Conservation (phyloP, 345 rosid genomes). For the Cardamine chenopodiifolia region DNA sequence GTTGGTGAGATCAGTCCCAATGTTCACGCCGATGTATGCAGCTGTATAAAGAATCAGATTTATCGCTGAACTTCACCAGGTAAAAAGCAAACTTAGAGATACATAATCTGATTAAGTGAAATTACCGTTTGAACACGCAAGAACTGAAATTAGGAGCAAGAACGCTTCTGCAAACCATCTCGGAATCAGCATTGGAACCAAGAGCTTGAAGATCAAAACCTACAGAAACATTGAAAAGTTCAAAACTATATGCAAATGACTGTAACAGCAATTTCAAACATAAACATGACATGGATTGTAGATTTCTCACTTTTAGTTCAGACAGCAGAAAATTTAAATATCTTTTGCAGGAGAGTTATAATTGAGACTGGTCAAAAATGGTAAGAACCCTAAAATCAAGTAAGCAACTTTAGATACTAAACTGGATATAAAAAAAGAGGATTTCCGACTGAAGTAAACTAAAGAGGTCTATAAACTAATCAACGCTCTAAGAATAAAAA, state of each 20-base stretch:
- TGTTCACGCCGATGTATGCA: conserved; percentile 81
- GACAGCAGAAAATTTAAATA: neutral
- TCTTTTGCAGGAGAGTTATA: neutral
- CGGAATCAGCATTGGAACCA: conserved; percentile 51
- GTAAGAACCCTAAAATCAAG: conserved; percentile 43
- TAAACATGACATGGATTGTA: conserved; percentile 11
- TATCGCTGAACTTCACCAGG: neutral
- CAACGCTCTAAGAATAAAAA: conserved; percentile 12
- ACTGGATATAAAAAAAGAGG: neutral
- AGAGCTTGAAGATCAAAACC: conserved; percentile 33
- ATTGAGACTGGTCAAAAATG: conserved; percentile 21
- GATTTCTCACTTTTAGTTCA: neutral
- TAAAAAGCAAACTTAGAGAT: neutral
- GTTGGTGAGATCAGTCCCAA: conserved; percentile 77
- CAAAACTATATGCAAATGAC: neutral
- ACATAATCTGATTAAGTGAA: neutral
- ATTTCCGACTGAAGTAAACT: conserved; percentile 17
- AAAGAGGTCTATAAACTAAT: conserved; percentile 1
- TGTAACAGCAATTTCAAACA: neutral
- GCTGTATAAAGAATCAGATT: conserved; percentile 47
- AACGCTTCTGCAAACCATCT: conserved; percentile 51
- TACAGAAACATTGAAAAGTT: conserved; percentile 22
- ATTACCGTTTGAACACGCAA: conserved; percentile 56
- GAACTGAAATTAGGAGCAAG: conserved; percentile 52
- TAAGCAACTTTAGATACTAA: conserved; percentile 14